Percentiles rank a stretch among this genome's conserved stretches.
Evolutionary conservation across 495 filamentous ascomycete genomes (phyloP).

Genomic region (Lentithecium fluviatile): DNA sequence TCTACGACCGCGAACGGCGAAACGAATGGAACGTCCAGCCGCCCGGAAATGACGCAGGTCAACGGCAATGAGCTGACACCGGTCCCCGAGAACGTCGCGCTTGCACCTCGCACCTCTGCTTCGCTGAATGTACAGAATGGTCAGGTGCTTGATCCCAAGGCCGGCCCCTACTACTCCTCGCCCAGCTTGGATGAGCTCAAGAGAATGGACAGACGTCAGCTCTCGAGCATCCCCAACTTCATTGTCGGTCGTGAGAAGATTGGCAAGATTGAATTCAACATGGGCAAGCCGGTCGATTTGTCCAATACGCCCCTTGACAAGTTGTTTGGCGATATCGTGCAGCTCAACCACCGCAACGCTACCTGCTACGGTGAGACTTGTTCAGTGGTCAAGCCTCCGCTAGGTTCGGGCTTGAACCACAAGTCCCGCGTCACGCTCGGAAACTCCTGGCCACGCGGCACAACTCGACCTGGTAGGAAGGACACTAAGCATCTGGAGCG

Average conservation of each 20-base stretch:
- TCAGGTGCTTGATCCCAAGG: constrained; percentile 52
- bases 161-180: constrained; percentile 81
- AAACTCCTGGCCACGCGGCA: constrained; percentile 78
- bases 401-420: constrained; percentile 86
- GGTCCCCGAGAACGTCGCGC: constrained; percentile 67
- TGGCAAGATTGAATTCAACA: constrained; percentile 76
- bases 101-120: constrained; percentile 25
- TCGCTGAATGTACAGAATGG: constrained; percentile 23
- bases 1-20: constrained; percentile 54
- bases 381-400: constrained; percentile 65
- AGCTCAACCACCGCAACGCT: constrained; percentile 68
- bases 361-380: constrained; percentile 75
- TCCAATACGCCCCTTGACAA: constrained; percentile 67
- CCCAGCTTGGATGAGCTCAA: constrained; percentile 69
- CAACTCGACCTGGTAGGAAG: constrained; percentile 53
- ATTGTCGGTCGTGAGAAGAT: constrained; percentile 77
- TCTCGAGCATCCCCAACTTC: constrained; percentile 67
- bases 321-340: constrained; percentile 69
- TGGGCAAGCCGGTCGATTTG: constrained; percentile 63
- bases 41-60: constrained; percentile 70
- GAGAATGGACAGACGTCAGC: constrained; percentile 70
- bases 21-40: constrained; percentile 45
- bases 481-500: constrained; percentile 78
- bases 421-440: constrained; percentile 80
- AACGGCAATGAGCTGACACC: constrained; percentile 74